Evolutionary conservation across 2,329 filamentous ascomycete genomes (phyloP), one percentile per base, ranked within the genome.

Genomic region (Botryotinia convoluta): DNA sequence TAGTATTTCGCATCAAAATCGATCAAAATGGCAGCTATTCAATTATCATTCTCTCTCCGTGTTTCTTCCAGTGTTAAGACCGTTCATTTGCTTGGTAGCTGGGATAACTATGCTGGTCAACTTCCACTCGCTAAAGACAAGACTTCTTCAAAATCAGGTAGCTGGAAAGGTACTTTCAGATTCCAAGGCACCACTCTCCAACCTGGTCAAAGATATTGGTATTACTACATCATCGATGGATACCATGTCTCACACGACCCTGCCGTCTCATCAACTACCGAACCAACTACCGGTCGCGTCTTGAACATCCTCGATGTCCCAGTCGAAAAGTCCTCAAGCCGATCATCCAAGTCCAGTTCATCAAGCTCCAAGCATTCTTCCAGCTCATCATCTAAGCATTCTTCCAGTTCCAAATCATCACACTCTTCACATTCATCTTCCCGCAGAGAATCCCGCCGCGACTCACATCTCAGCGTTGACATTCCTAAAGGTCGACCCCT

Each of bases 141-240:
- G 86, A 85, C 87, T 81, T 89, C 92, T 67, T 91, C 91, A 85
- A 97, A 97, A 87, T 90, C 92, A 73, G 94, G 94, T 82, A 92
- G 92, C 79, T 98, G 95, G 94, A 93, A 95, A 83, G 96, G 95
- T 81, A 97, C 94, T 81, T 98, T 99, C 88, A 92, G 94, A 86
- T 98, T 99, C 86, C 93, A 96, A 85, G 92, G 92, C 82, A 85
- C 90, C 76, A 95, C 93, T 74, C 89, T 98, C 80, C 91, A 95
- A 87, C 87, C 93, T 80, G 94, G 95, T 83, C 91, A 93, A 83
- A 92, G 95, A 82, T 98, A 98, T 90, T 99, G 96, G 96, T 99
- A 98, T 91, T 99, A 99, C 90, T 99, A 98, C 89, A 98, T 98
- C 90, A 96, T 98, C 84, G 96, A 99, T 84, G 96, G 96, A 79